phyloP scores from a whole-genome alignment of 192 early-diverging fungal species.

The Backusella australiensis region DNA sequence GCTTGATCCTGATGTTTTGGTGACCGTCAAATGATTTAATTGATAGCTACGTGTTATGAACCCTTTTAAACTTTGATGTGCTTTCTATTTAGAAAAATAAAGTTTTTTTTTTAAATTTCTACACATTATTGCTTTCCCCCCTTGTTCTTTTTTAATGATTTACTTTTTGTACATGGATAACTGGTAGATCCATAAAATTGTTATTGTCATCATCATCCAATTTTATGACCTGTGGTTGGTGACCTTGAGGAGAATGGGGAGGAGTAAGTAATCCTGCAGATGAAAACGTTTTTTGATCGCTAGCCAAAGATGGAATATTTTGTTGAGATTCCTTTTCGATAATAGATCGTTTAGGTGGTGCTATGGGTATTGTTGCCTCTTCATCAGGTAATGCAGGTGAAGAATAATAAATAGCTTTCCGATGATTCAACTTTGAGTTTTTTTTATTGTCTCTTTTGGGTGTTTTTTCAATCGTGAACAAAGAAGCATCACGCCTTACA shows the following conservation, averaged over 20 bases:
- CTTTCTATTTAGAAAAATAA: conserved; percentile 3
- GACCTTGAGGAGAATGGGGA: not conserved
- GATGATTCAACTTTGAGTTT: not conserved
- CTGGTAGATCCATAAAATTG: not conserved
- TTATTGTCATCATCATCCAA: not conserved
- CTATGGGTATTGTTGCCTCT: not conserved
- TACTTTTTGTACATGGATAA: conserved; percentile 15
- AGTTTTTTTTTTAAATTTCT: not conserved
- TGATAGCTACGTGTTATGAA: conserved; percentile 7
- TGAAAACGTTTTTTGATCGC: not conserved
- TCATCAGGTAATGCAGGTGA: not conserved
- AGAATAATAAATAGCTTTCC: not conserved
- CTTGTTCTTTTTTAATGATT: not conserved
- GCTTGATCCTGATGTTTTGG: not conserved
- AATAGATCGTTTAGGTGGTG: not conserved
- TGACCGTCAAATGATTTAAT: not conserved
- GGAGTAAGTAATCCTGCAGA: conserved; percentile 4
- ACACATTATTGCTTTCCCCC: not conserved
- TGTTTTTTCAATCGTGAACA: conserved; percentile 14
- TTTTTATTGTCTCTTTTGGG: not conserved
- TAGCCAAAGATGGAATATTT: not conserved
- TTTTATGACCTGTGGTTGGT: not conserved
- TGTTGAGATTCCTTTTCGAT: not conserved
- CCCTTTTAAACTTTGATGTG: not conserved
- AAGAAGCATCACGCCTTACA: conserved; percentile 7